Base-by-base conservation (phyloP, 257 asterid genomes). In the Nicotiana sylvestris region DNA sequence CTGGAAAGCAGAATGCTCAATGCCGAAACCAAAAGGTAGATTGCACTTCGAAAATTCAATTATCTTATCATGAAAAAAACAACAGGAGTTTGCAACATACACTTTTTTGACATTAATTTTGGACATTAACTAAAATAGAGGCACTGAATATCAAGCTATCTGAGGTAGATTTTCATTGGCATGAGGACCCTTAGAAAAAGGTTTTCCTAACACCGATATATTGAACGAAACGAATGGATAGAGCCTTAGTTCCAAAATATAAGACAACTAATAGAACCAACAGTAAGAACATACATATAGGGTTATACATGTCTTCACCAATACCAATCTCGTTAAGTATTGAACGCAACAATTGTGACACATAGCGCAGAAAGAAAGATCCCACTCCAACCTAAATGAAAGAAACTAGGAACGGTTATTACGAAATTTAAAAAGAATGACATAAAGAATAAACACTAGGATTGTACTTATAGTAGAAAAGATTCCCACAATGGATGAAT, bases 251-350 rank as follows among this genome's bases (percentile, higher is more conserved):
- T 46, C 65, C 25, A 33, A 70, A 67, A 9, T 2, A 43, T 11
- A 30, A 17, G 49, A 61, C 64, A 74, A 51, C 80, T 46, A 78
- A 66, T 17, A 80, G 39, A 87, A 86, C 76, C 66, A 82, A 88
- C 81, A 66, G 83, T 79, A 77, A 85, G 88, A 85, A 92, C 97
- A 90, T 93, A 92, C 98, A 90, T 93, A 95, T 98, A 93, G 97
- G 97, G 87, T 88, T 86, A 86, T 92, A 88, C 92, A 93, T 82
- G 81, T 96, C 97, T 92, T 92, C 97, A 25, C 94, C 83, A 85
- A 94, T 86, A 74, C 97, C 98, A 83, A 92, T 78, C 88, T 92
- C 96, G 6, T 76, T 46, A 80, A 93, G 89, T 43, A 88, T 80
- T 60, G 92, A 86, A 30, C 83, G 90, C 57, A 93, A 76, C 80